Percentiles rank a stretch among this genome's conserved stretches.
Evolutionary conservation across 2,329 filamentous ascomycete species (phyloP).

Genomic region (Emericellopsis cladophorae): DNA sequence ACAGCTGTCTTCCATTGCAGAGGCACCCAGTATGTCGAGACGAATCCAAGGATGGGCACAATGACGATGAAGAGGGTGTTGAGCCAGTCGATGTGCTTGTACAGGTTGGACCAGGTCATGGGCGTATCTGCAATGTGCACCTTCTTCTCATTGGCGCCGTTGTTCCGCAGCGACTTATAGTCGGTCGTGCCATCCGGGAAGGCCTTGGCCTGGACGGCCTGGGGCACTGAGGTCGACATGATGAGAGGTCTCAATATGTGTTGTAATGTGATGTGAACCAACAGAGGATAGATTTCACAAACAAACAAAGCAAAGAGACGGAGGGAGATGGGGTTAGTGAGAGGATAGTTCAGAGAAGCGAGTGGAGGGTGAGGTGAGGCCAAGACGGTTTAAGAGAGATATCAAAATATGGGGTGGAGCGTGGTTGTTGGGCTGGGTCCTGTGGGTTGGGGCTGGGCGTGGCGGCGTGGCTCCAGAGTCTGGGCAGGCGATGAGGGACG

Average conservation of each 20-base stretch:
- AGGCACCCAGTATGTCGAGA: constrained; percentile 69
- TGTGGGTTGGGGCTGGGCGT: too few species aligned
- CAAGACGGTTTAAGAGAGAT: background rate
- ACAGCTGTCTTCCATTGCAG: constrained; percentile 57
- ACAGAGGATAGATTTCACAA: background rate
- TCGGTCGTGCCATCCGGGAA: constrained; percentile 42
- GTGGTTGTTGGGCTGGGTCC: too few species aligned
- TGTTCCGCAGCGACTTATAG: constrained; percentile 34
- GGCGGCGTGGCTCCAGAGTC: too few species aligned
- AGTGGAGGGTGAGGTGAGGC: background rate
- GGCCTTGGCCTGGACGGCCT: constrained; percentile 23
- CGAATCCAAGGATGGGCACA: constrained; percentile 60
- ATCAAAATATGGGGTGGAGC: background rate
- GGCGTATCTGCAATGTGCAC: constrained; percentile 75
- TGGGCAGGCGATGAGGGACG: too few species aligned
- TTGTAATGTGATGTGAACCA: too few species aligned
- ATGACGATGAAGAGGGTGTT: constrained; percentile 73
- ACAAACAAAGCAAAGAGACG: background rate
- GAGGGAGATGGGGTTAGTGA: background rate
- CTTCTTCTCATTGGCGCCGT: constrained; percentile 46
- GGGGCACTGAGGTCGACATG: constrained; percentile 26
- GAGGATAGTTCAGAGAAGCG: background rate
- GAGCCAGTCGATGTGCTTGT: constrained; percentile 89
- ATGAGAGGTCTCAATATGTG: background rate
- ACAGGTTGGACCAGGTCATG: constrained; percentile 73